A percentile compares a stretch with the other conserved stretches of the same genome.
phyloP scores from a whole-genome alignment of 1,139 yeast genomes.

The Suhomyces anneliseae region DNA sequence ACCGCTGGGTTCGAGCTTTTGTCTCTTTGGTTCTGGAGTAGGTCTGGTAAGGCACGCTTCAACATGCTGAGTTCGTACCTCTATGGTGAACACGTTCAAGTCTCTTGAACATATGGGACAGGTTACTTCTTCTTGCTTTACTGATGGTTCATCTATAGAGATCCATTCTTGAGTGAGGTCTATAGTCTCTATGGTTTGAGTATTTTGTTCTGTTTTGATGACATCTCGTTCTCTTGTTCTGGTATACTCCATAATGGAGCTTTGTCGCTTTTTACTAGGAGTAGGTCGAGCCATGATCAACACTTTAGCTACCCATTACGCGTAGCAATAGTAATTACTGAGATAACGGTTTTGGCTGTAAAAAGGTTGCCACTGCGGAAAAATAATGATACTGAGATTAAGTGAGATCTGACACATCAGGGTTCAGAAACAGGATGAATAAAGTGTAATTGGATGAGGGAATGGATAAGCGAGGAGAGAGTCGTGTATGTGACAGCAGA shows the following conservation, averaged over 20 bases:
- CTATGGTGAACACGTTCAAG: slow-evolving; percentile 34
- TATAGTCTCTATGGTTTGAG: slow-evolving; percentile 1
- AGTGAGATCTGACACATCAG: too few relatives aligned
- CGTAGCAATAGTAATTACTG: not conserved
- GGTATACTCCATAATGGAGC: slow-evolving; percentile 17
- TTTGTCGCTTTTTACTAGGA: slow-evolving; percentile 12
- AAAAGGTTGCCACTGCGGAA: not conserved
- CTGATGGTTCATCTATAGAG: not conserved
- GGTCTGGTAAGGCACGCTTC: slow-evolving; percentile 44
- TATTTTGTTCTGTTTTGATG: not conserved
- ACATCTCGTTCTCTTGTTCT: not conserved
- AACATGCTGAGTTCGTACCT: slow-evolving; percentile 56
- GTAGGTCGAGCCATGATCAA: not conserved
- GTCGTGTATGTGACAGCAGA: too few relatives aligned
- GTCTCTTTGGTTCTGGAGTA: not conserved
- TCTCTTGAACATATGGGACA: slow-evolving; percentile 54
- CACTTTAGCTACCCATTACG: not conserved
- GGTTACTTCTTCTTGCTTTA: not conserved
- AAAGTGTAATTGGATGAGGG: too few relatives aligned
- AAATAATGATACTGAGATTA: too few relatives aligned
- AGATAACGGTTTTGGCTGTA: not conserved
- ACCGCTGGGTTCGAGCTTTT: not conserved
- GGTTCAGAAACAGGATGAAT: too few relatives aligned
- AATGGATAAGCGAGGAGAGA: too few relatives aligned
- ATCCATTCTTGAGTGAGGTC: slow-evolving; percentile 6